These are phyloP conservation scores for Peronosclerospora sorghi DNA, from an alignment of 352 stramenopile genomes.

Conservation along the genomic window DNA sequence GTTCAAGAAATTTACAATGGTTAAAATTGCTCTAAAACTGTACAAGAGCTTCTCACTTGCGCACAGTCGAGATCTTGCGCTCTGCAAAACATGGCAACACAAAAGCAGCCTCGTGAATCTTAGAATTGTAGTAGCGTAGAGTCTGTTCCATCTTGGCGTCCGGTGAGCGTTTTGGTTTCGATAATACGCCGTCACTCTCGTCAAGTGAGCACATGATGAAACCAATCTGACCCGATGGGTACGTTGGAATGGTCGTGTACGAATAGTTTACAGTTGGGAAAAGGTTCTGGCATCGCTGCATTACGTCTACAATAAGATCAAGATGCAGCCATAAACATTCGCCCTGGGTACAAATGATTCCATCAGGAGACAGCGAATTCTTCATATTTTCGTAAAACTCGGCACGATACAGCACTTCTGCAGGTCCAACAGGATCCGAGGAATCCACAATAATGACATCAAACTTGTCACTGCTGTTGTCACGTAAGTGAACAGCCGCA, in stretches of 20 bases:
- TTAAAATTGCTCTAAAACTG: too few species aligned
- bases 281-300: constrained; percentile 80
- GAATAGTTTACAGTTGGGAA: constrained; percentile 97
- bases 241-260: constrained; percentile 98
- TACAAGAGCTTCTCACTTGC: constrained; percentile 40
- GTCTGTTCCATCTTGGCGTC: constrained; percentile 44
- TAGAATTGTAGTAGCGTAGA: constrained; percentile 91
- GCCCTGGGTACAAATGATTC: constrained; percentile 87
- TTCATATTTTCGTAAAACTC: constrained; percentile 94
- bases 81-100: constrained; percentile 93
- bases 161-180: constrained; percentile 59
- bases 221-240: constrained; percentile 98
- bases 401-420: constrained; percentile 90
- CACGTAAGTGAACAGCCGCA: constrained; percentile 81
- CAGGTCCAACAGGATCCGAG: constrained; percentile 91
- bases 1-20: too few species aligned
- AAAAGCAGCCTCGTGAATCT: constrained; percentile 94
- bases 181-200: constrained; percentile 39
- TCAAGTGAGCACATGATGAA: constrained; percentile 91
- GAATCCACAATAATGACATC: constrained; percentile 97
- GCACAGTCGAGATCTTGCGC: constrained; percentile 64
- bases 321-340: constrained; percentile 99
- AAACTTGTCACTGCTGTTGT: constrained; percentile 82
- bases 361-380: constrained; percentile 74
- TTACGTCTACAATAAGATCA: constrained; percentile 92